These are phyloP conservation scores for Rhodocollybia butyracea DNA, from an alignment of 768 basidiomycete genomes.

Conservation along the genomic window DNA sequence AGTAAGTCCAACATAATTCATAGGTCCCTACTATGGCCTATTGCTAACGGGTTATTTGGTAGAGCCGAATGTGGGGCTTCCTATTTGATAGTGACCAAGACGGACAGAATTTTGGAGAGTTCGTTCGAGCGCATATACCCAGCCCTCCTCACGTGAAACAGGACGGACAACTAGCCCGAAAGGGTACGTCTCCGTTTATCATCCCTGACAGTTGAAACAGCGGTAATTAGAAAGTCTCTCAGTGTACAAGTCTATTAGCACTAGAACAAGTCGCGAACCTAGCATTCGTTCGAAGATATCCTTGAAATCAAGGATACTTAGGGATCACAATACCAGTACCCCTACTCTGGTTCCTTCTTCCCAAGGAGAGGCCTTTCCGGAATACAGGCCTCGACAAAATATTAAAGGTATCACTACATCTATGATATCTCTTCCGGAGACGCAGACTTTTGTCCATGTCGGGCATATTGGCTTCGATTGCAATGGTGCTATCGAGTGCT, in stretches of 20 bases:
- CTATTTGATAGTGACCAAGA: constrained; percentile 50
- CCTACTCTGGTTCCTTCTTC: constrained; percentile 19
- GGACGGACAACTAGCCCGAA: constrained; percentile 6
- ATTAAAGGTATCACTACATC: constrained; percentile 29
- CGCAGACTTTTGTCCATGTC: constrained; percentile 64
- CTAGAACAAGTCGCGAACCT: constrained; percentile 10
- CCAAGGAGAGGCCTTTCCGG: constrained; percentile 5
- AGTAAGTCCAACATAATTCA: constrained; percentile 43
- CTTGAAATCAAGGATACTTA: constrained; percentile 23
- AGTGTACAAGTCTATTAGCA: not conserved
- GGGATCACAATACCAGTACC: constrained; percentile 35
- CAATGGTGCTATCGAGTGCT: constrained; percentile 49
- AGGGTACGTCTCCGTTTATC: not conserved
- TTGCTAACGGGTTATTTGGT: constrained; percentile 6
- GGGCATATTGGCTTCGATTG: constrained; percentile 59
- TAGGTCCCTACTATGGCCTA: not conserved
- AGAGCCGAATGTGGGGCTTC: constrained; percentile 54
- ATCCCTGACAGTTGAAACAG: no score
- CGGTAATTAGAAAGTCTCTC: constrained; percentile 9
- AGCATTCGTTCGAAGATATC: constrained; percentile 15
- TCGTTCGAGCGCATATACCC: constrained; percentile 20
- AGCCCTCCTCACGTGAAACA: constrained; percentile 20
- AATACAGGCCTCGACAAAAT: constrained; percentile 6
- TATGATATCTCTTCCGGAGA: constrained; percentile 56
- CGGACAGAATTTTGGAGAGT: constrained; percentile 38